Conservation (phyloP, 2,329 filamentous ascomycete genomes). For the Xylaria arbuscula region DNA sequence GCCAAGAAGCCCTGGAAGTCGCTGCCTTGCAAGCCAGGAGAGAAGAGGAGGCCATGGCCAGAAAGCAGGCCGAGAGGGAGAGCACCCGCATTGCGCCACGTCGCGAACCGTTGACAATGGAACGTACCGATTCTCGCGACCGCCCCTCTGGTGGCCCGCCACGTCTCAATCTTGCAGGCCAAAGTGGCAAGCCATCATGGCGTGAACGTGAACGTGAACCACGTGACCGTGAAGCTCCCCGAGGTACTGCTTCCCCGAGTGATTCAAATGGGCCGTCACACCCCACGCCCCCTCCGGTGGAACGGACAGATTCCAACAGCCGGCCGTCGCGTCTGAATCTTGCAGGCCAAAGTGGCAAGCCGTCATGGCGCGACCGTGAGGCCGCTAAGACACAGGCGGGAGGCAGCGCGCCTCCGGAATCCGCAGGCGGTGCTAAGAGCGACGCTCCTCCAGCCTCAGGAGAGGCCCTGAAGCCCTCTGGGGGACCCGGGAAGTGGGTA, state of each 20-base stretch:
- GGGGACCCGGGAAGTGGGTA: conserved; percentile 69
- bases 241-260: conserved; percentile 44
- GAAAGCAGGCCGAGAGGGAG: conserved; percentile 74
- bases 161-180: conserved; percentile 62
- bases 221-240: conserved; percentile 59
- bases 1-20: conserved; percentile 74
- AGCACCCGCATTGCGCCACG: conserved; percentile 52
- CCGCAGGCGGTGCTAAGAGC: conserved; percentile 41
- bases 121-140: conserved; percentile 60
- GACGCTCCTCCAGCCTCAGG: conserved; percentile 42
- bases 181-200: conserved; percentile 65
- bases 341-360: conserved; percentile 68
- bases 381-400: conserved; percentile 59
- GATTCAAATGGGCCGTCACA: conserved; percentile 48
- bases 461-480: conserved; percentile 64
- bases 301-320: conserved; percentile 46
- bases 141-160: conserved; percentile 64
- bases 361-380: conserved; percentile 80
- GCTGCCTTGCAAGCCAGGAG: conserved; percentile 78
- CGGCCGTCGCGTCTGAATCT: conserved; percentile 71
- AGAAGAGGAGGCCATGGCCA: conserved; percentile 88
- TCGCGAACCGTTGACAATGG: conserved; percentile 54
- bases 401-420: conserved; percentile 28
- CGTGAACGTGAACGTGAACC: conserved; percentile 66
- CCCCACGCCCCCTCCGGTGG: conserved; percentile 44